Percentiles rank a stretch among this genome's conserved stretches.
These are phyloP conservation scores for Tuber umbilicatum DNA, from an alignment of 495 filamentous ascomycete species.

Conservation along the genomic window DNA sequence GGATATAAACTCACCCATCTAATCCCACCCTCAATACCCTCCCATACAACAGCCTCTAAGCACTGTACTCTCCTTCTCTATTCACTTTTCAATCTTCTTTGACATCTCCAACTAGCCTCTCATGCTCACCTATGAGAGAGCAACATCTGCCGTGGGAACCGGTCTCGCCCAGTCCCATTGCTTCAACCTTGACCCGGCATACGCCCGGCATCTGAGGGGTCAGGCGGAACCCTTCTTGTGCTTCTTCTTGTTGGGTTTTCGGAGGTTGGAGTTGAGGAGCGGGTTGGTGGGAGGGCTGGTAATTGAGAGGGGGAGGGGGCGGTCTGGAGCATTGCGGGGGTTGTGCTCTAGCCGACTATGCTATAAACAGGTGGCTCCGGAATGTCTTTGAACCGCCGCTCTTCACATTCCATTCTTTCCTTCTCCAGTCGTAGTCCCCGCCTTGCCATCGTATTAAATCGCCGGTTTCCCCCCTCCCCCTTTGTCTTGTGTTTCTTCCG, in stretches of 20 bases:
- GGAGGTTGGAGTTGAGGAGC: conserved; percentile 1
- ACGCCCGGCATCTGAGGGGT: conserved; percentile 58
- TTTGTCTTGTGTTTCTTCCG: no score
- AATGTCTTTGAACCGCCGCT: background rate
- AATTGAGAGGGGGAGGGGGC: background rate
- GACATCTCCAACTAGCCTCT: conserved; percentile 44
- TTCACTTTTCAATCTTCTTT: conserved; percentile 61
- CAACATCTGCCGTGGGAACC: no score
- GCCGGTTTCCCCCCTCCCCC: conserved; percentile 46
- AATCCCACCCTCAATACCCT: no score
- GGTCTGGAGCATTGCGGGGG: no score
- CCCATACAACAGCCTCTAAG: no score
- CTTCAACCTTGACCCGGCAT: conserved; percentile 65
- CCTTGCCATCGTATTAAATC: background rate
- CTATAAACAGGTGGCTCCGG: background rate
- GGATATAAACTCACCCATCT: no score
- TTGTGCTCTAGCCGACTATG: no score
- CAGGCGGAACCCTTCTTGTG: conserved; percentile 67
- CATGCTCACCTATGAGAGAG: no score
- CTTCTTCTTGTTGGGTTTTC: conserved; percentile 42
- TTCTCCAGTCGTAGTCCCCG: background rate
- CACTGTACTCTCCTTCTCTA: no score
- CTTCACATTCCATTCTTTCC: background rate
- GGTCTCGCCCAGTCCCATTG: conserved; percentile 59
- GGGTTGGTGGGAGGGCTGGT: background rate